Base-by-base conservation (phyloP, 2,329 filamentous ascomycete species). In the Ophiocordyceps camponoti-leonardi region DNA sequence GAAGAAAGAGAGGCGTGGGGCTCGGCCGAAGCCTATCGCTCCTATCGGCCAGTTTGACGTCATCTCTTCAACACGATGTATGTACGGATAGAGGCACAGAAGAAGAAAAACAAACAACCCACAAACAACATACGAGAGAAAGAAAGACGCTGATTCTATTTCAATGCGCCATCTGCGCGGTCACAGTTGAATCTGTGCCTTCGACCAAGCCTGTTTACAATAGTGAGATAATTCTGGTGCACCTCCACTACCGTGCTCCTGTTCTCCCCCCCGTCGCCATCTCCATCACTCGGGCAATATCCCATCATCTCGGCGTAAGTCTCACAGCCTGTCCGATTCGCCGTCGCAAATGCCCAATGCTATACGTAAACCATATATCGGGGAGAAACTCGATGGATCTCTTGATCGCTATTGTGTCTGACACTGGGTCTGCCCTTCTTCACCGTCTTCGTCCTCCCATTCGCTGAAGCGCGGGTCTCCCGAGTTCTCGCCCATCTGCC, bases 371-470 rank as follows among this genome's bases (percentile, higher is more conserved):
- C 8, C 18, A 4, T 18, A 6, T 1, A 10, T 18, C 7, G 16
- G 23, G 23, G 23, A 8, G 23, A 7, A 8, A 7, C 6, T 18
- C 16, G 35, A 7, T 37, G 5, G 13, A 20, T 39, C n/a, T 19
- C 18, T 28, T n/a, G 20, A 23, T 20, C 28, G 26, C 69, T 77
- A 86, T 68, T 86, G 81, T 47, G 81, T 77, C 50, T 81, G 77
- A 57, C 83, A 88, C 61, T 88, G 83, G 26, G 82, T 69, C 47
- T 69, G 68, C 39, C 71, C 77, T 1, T 77, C 80, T 39, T 19
- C 35, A 26, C 79, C 81, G 23, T 84, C 80, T 41, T 83, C 80
- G 45, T 83, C 79, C 64, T 83, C 80, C 73, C 81, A 85, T 13
- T 75, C 77, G 48, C 71, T 71, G 42, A 72, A 78, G 46, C 81